Percentiles rank a stretch among this genome's conserved stretches.
Conservation (phyloP, 2,329 filamentous ascomycete species). For the Malbranchea zuffiana region DNA sequence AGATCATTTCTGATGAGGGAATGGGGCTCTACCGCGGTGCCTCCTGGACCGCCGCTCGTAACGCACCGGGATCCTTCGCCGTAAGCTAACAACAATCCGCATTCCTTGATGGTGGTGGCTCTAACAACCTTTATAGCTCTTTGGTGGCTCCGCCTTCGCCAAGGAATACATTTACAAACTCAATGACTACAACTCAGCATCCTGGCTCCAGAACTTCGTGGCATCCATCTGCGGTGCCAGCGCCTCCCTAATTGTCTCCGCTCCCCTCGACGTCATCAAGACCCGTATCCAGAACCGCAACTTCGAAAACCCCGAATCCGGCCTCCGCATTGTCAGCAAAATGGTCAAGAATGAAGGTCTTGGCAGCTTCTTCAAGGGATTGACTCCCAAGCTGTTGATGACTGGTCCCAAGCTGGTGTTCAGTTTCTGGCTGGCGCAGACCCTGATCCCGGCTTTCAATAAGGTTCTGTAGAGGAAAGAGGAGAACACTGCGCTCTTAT, state of each 20-base stretch:
- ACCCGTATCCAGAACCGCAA: conserved; percentile 97
- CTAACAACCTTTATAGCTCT: conserved; percentile 51
- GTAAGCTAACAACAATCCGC: conserved; percentile 43
- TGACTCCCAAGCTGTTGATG: conserved; percentile 97
- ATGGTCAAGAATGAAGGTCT: conserved; percentile 88
- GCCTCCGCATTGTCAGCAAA: conserved; percentile 79
- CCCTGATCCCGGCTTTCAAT: conserved; percentile 86
- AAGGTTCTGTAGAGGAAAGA: conserved; percentile 44
- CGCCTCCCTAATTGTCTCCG: conserved; percentile 91
- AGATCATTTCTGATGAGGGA: conserved; percentile 85
- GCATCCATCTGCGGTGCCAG: conserved; percentile 92
- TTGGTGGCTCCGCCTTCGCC: conserved; percentile 91
- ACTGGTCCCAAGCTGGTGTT: conserved; percentile 98
- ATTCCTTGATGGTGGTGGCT: conserved; percentile 14
- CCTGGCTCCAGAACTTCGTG: conserved; percentile 93
- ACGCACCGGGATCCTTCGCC: conserved; percentile 92
- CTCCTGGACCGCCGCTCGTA: conserved; percentile 94
- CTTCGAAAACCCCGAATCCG: conserved; percentile 94
- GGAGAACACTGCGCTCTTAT: conserved; percentile 81
- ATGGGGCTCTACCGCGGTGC: conserved; percentile 93
- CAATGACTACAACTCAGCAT: conserved; percentile 86
- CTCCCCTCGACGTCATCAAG: conserved; percentile 94
- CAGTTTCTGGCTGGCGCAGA: conserved; percentile 99
- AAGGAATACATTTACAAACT: conserved; percentile 93
- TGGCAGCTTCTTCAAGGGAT: conserved; percentile 89